Percentiles rank a stretch among this genome's conserved stretches.
These are phyloP conservation scores for Scutellaria galericulata DNA, from an alignment of 257 asterid species.

Conservation along the genomic window DNA sequence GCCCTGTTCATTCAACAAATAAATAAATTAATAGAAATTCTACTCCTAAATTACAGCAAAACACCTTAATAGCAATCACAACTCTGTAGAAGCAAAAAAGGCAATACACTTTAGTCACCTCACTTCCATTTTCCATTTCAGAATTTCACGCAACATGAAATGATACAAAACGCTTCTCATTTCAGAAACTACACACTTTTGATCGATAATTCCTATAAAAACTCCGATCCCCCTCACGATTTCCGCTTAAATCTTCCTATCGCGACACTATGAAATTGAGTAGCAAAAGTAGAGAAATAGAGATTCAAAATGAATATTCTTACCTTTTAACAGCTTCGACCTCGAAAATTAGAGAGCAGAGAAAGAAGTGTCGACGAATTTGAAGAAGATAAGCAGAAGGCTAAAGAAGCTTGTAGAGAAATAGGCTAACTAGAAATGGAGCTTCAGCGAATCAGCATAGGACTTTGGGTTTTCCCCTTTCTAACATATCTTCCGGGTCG, in stretches of 20 bases:
- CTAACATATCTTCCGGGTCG: too few relatives aligned
- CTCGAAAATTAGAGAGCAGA: background rate
- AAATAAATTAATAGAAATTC: background rate
- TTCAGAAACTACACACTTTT: background rate
- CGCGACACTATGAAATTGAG: constrained; percentile 3
- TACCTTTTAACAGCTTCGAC: constrained; percentile 28
- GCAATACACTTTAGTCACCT: background rate
- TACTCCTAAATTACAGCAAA: background rate
- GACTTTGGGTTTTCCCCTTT: constrained; percentile 23
- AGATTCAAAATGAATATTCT: background rate
- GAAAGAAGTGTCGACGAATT: constrained; percentile 26
- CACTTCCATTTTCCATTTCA: background rate
- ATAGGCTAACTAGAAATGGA: constrained; percentile 26
- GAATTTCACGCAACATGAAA: background rate
- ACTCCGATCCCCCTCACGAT: background rate
- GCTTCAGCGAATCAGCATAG: constrained; percentile 34
- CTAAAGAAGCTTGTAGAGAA: constrained; percentile 31
- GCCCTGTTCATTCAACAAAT: constrained; percentile 34
- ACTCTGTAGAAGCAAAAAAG: background rate
- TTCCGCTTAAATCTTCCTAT: background rate
- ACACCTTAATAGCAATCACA: too few relatives aligned
- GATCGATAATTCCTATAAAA: background rate
- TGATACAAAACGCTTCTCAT: background rate
- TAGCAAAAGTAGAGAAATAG: background rate
- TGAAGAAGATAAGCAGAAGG: constrained; percentile 31